These are phyloP conservation scores for Sanghuangporus sanghuang DNA, from an alignment of 1,284 basidiomycete species.

Conservation along the genomic window DNA sequence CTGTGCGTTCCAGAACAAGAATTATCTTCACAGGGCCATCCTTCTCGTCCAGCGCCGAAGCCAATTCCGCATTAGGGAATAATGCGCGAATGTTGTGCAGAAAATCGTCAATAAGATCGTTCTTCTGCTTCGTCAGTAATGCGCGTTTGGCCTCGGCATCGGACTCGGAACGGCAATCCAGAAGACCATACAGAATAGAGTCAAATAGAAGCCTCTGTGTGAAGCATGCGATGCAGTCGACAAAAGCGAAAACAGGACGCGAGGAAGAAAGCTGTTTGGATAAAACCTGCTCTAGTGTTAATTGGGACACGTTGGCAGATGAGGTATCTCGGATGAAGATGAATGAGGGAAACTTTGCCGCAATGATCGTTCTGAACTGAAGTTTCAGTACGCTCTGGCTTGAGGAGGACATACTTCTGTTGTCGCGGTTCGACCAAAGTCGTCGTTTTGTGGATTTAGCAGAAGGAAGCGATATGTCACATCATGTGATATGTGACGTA, in stretches of 20 bases:
- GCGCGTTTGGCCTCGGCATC: slow-evolving; percentile 54
- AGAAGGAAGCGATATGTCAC: not conserved
- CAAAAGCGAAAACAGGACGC: slow-evolving; percentile 35
- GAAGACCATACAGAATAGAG: slow-evolving; percentile 55
- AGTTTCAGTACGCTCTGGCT: not conserved
- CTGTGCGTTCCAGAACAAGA: slow-evolving; percentile 63
- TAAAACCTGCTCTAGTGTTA: not conserved
- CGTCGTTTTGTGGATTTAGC: not conserved
- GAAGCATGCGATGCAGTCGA: slow-evolving; percentile 66
- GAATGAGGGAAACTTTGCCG: slow-evolving; percentile 4
- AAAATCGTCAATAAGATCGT: slow-evolving; percentile 66
- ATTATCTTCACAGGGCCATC: slow-evolving; percentile 38
- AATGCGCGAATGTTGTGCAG: slow-evolving; percentile 47
- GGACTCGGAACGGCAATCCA: slow-evolving; percentile 45
- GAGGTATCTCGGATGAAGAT: not conserved
- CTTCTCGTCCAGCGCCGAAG: slow-evolving; percentile 13
- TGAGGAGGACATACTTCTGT: not conserved
- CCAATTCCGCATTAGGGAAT: slow-evolving; percentile 17
- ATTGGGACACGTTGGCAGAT: not conserved
- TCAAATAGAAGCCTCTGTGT: slow-evolving; percentile 65
- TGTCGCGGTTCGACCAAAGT: not conserved
- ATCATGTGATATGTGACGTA: not conserved
- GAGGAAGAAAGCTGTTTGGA: not conserved
- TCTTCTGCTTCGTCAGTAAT: slow-evolving; percentile 49
- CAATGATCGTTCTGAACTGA: not conserved